These are phyloP conservation scores for Sistotremastrum suecicum DNA, from an alignment of 768 basidiomycete species.

Conservation along the genomic window DNA sequence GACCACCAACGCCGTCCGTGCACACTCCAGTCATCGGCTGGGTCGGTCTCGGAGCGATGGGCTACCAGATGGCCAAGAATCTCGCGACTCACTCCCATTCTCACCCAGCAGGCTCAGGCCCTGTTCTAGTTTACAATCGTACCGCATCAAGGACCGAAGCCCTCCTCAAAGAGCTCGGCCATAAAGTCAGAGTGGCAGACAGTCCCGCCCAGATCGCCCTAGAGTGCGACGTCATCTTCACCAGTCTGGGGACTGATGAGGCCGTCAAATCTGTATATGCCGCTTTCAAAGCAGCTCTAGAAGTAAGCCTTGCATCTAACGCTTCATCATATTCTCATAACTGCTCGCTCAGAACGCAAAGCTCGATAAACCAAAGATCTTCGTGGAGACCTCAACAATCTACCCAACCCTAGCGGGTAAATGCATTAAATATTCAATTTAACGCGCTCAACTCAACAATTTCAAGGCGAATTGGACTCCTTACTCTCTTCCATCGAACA, in stretches of 20 bases:
- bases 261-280: slow-evolving; percentile 51
- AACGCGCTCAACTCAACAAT: neutral
- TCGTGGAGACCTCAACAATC: slow-evolving; percentile 74
- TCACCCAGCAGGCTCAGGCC: slow-evolving; percentile 23
- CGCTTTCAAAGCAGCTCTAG: slow-evolving; percentile 42
- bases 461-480: slow-evolving; percentile 50
- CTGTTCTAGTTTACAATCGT: slow-evolving; percentile 71
- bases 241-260: slow-evolving; percentile 58
- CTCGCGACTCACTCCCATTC: slow-evolving; percentile 40
- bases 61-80: slow-evolving; percentile 65
- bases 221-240: slow-evolving; percentile 64
- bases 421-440: neutral
- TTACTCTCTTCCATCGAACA: slow-evolving; percentile 44
- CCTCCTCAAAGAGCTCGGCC: slow-evolving; percentile 41
- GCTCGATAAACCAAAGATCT: slow-evolving; percentile 47
- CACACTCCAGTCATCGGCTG: slow-evolving; percentile 6
- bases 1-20: slow-evolving; percentile 37
- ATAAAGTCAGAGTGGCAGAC: slow-evolving; percentile 40
- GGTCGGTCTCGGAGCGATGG: slow-evolving; percentile 51
- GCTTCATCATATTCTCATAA: neutral
- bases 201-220: slow-evolving; percentile 42
- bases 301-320: slow-evolving; percentile 22
- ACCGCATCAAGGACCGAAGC: slow-evolving; percentile 43
- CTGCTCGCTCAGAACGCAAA: slow-evolving; percentile 15
- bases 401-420: slow-evolving; percentile 40